phyloP scores from a whole-genome alignment of 257 asterid species.

The Gentiana straminea region DNA sequence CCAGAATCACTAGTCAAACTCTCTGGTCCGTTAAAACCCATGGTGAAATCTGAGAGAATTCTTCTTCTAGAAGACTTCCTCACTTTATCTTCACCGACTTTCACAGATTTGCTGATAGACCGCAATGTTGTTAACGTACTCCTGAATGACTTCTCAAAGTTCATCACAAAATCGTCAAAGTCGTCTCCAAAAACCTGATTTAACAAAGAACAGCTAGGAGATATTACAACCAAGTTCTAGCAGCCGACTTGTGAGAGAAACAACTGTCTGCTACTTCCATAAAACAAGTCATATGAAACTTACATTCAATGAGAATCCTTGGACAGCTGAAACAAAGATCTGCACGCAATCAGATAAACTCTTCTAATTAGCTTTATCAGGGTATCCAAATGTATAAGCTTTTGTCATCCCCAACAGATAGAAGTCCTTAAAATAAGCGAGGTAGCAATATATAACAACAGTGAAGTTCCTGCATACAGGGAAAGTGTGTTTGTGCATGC shows the following conservation, averaged over 20 bases:
- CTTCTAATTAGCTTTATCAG: background rate
- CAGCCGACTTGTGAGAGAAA: background rate
- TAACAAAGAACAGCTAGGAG: conserved; percentile 17
- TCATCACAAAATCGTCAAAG: conserved; percentile 28
- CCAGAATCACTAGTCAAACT: conserved; percentile 15
- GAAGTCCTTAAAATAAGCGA: no score
- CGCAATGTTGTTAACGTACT: conserved; percentile 47
- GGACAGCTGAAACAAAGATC: conserved; percentile 72
- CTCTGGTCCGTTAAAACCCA: conserved; percentile 15
- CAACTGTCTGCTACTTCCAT: background rate
- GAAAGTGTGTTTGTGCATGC: no score
- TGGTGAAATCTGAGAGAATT: conserved; percentile 19
- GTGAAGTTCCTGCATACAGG: no score
- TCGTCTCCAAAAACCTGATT: conserved; percentile 32
- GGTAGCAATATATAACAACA: no score
- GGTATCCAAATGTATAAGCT: no score
- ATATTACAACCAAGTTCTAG: background rate
- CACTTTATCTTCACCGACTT: conserved; percentile 20
- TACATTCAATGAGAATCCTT: conserved; percentile 33
- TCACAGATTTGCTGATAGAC: conserved; percentile 37
- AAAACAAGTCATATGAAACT: conserved; percentile 14
- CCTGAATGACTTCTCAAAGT: conserved; percentile 39
- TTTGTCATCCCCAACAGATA: no score
- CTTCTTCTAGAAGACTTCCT: conserved; percentile 15
- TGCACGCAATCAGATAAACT: conserved; percentile 21